Base-by-base conservation (phyloP, 352 stramenopile species). In the Globisporangium alternatum region DNA sequence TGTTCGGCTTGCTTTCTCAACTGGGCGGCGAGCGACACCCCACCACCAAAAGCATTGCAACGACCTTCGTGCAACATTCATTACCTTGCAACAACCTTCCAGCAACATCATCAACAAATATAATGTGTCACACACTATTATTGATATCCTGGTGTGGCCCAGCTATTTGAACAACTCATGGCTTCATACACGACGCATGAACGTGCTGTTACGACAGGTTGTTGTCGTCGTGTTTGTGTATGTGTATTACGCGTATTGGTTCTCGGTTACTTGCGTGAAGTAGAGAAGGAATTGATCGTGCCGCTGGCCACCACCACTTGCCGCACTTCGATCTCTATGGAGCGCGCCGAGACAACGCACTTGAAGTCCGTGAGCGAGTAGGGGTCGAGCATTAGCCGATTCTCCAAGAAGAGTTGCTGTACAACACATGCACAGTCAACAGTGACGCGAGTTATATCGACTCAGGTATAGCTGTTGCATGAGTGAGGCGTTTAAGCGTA, bases 281-380 rank as follows among this genome's bases (percentile, higher is more conserved):
- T 28, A 56, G 15, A n/a, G 17, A 6, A 2, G 7, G 49, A 17
- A 22, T 19, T n/a, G 49, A 3, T 33, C 15, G 25, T 37, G 25
- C 13, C 49, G 77, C 61, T 81, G 77, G 22, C 71, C 48, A 21
- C 35, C 3, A 7, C 19, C 47, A 4, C 52, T 22, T 67, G 64
- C 2, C 72, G 75, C 57, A 88, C 80, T 61, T 73, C 64, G 49
- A 89, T 74, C 17, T 80, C 66, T 56, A 88, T 75, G 30, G 65
- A 62, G 31, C 56, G 61, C 0, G 77, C 71, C 1, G 65, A 62
- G 44, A 81, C 64, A 15, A 86, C 69, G 9, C 56, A 59, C 2
- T 74, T 64, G 66, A 90, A 90, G 65, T 90, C 81, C 4, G 78
- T 90, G 47, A 88, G 68, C 15, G 78, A 88, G 43, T 88, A 80